These are phyloP conservation scores for Nakazawaea populi DNA, from an alignment of 805 yeast genomes.

Conservation along the genomic window DNA sequence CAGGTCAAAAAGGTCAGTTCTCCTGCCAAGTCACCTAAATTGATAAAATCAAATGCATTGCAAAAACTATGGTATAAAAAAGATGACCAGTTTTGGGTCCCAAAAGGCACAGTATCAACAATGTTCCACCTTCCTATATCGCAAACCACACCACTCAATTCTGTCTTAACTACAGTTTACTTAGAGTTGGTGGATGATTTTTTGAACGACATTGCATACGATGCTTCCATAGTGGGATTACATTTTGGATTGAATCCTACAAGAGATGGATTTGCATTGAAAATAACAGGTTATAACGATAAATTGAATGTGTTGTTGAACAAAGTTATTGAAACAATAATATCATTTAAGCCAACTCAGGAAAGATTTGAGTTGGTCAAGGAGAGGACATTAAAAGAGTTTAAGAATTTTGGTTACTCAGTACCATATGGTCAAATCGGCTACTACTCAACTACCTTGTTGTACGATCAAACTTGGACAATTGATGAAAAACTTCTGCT, in stretches of 20 bases:
- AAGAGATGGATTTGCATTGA: constrained; percentile 66
- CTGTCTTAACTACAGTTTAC: constrained; percentile 55
- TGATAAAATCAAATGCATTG: constrained; percentile 46
- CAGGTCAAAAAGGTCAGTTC: constrained; percentile 30
- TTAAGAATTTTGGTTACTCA: constrained; percentile 62
- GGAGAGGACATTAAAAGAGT: constrained; percentile 55
- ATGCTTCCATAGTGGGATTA: constrained; percentile 80
- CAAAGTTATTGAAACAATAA: constrained; percentile 50
- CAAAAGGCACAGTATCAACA: constrained; percentile 70
- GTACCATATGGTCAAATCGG: constrained; percentile 80
- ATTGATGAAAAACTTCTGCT: constrained; percentile 54
- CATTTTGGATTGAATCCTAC: constrained; percentile 49
- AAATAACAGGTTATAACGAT: constrained; percentile 77
- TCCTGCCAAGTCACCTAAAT: constrained; percentile 51
- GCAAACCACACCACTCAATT: constrained; percentile 49
- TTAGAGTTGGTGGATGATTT: constrained; percentile 71
- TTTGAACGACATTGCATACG: constrained; percentile 70
- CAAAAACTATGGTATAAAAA: constrained; percentile 80
- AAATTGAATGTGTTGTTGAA: constrained; percentile 61
- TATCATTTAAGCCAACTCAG: constrained; percentile 40
- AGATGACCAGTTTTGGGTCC: constrained; percentile 85
- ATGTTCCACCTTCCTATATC: constrained; percentile 62
- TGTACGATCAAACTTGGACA: constrained; percentile 70
- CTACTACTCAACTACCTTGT: constrained; percentile 49
- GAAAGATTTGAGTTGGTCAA: constrained; percentile 63